These are phyloP conservation scores for Chloropicon primus DNA, from an alignment of 139 green algal species.

Conservation along the genomic window DNA sequence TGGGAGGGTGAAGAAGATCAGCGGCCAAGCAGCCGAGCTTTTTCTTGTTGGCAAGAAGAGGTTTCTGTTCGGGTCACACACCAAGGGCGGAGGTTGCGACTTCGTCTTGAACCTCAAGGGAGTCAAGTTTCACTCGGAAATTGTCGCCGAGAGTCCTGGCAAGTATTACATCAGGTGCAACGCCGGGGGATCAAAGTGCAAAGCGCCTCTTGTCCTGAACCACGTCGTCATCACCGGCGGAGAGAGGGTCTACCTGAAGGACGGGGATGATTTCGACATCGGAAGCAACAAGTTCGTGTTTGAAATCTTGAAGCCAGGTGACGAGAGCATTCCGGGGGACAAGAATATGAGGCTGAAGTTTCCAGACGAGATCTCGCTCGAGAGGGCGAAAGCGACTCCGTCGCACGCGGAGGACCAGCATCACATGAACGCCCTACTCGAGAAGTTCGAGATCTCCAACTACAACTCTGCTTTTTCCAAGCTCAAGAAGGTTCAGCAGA, in stretches of 20 bases:
- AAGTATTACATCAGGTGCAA: neutral
- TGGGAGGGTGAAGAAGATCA: neutral
- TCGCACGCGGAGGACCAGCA: neutral
- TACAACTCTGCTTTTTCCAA: neutral
- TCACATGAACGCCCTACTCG: neutral
- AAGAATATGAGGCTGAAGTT: neutral
- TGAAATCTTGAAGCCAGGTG: neutral
- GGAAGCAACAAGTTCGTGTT: neutral
- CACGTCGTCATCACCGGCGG: neutral
- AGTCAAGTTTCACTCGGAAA: neutral
- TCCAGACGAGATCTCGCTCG: neutral
- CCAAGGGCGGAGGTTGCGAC: neutral
- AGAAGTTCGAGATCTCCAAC: neutral
- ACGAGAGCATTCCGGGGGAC: neutral
- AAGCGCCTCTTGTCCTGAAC: neutral
- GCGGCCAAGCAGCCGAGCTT: neutral
- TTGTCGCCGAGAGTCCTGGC: neutral
- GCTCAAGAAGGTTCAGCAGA: neutral
- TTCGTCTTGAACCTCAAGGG: neutral
- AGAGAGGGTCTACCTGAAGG: neutral
- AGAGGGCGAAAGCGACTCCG: neutral
- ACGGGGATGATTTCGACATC: neutral
- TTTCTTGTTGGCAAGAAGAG: neutral
- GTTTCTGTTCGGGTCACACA: neutral
- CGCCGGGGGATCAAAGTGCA: neutral